phyloP scores from a whole-genome alignment of 495 filamentous ascomycete species.

The Trichocladium uniseriatum region DNA sequence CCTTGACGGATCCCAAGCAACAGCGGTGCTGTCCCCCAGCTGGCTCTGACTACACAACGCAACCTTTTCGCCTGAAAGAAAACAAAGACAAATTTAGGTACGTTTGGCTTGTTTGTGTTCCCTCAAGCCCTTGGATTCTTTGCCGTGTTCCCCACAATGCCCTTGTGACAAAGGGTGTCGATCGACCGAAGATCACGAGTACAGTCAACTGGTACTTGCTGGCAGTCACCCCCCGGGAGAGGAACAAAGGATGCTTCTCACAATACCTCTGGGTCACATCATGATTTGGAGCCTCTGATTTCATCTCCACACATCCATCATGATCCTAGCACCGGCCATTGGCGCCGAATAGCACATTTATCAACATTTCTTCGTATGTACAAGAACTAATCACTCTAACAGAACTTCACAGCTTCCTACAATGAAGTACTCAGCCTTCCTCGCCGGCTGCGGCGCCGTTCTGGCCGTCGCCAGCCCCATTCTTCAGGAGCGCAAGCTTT shows the following conservation, averaged over 20 bases:
- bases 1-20: slow-evolving; percentile 30
- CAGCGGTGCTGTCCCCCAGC: slow-evolving; percentile 31
- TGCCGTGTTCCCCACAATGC: neutral
- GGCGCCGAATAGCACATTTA: no score
- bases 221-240: neutral
- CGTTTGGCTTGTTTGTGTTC: neutral
- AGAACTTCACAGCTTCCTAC: slow-evolving; percentile 5
- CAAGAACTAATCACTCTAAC: neutral
- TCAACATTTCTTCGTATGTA: no score
- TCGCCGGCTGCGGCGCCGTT: slow-evolving; percentile 53
- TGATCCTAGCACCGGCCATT: no score
- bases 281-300: no score
- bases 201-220: neutral
- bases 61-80: slow-evolving; percentile 5
- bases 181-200: neutral
- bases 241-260: neutral
- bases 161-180: slow-evolving; percentile 3
- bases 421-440: slow-evolving; percentile 60
- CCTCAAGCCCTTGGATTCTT: no score
- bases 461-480: slow-evolving; percentile 52
- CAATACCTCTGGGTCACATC: no score
- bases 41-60: slow-evolving; percentile 27
- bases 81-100: slow-evolving; percentile 7
- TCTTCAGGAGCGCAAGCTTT: slow-evolving; percentile 49
- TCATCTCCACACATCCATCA: no score